phyloP scores from a whole-genome alignment of 2,329 filamentous ascomycete species.

The Tolypocladium ovalisporum region DNA sequence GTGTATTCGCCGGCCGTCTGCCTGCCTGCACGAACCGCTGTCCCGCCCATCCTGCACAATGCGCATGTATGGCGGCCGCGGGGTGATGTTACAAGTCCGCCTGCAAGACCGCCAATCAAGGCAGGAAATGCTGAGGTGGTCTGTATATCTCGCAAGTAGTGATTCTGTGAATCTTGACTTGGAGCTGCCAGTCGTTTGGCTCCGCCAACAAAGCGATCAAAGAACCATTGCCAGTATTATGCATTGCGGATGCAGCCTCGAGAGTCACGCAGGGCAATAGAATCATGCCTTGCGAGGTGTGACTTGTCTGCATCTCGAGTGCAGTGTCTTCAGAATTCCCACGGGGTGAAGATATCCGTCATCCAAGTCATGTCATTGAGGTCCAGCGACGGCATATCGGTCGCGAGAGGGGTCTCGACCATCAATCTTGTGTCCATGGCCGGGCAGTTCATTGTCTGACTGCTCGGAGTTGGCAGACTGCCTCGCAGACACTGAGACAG shows the following conservation, averaged over 20 bases:
- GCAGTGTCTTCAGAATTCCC: conserved; percentile 17
- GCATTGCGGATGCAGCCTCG: neutral
- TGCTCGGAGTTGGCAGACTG: conserved; percentile 16
- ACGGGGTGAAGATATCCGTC: conserved; percentile 25
- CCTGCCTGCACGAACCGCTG: too few relatives aligned
- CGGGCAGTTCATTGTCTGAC: conserved; percentile 7
- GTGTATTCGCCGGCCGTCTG: too few relatives aligned
- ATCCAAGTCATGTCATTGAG: conserved; percentile 25
- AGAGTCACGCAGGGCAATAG: neutral
- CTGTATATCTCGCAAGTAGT: neutral
- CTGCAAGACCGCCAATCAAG: neutral
- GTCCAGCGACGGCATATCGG: conserved; percentile 15
- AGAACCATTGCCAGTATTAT: neutral
- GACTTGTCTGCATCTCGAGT: neutral
- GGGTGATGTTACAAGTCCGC: neutral
- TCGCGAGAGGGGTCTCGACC: conserved; percentile 7
- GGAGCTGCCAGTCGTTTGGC: neutral
- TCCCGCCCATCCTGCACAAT: too few relatives aligned
- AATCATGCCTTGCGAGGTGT: neutral
- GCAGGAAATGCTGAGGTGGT: neutral
- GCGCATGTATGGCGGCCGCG: too few relatives aligned
- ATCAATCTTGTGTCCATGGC: conserved; percentile 6
- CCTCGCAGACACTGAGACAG: conserved; percentile 17
- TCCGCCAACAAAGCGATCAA: neutral
- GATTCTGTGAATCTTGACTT: neutral